Percentiles rank a stretch among this genome's conserved stretches.
These are phyloP conservation scores for Cytospora paraplurivora DNA, from an alignment of 2,329 filamentous ascomycete species.

Conservation along the genomic window DNA sequence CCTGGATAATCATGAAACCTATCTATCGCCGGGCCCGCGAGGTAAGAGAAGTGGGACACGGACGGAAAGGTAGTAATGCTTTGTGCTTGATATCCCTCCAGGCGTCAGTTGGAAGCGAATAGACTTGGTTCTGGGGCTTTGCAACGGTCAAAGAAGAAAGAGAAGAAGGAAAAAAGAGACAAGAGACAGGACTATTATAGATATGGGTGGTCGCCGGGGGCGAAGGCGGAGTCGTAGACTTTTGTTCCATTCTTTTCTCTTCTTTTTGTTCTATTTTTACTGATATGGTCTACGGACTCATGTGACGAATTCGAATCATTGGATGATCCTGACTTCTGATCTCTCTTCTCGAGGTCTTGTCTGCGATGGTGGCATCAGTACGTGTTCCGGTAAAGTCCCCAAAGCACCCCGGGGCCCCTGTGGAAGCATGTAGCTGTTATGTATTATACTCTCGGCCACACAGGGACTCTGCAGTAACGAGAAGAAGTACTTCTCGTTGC, in stretches of 20 bases:
- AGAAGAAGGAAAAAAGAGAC: background rate
- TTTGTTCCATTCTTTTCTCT: conserved; percentile 11
- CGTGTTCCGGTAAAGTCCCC: too few relatives aligned
- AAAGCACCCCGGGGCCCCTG: too few relatives aligned
- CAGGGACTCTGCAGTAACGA: too few relatives aligned
- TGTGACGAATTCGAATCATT: conserved; percentile 19
- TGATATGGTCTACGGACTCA: background rate
- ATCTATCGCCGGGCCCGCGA: background rate
- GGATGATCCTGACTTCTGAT: background rate
- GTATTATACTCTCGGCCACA: too few relatives aligned
- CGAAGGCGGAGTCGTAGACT: conserved; percentile 5
- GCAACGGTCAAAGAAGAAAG: conserved; percentile 4
- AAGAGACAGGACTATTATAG: conserved; percentile 4
- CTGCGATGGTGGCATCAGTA: too few relatives aligned
- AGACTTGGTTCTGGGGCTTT: conserved; percentile 16
- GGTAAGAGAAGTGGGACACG: too few relatives aligned
- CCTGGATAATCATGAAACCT: background rate
- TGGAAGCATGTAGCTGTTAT: too few relatives aligned
- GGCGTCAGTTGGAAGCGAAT: conserved; percentile 19
- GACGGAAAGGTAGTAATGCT: conserved; percentile 13
- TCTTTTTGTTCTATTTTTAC: conserved; percentile 14
- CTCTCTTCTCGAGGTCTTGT: background rate
- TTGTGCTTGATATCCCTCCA: conserved; percentile 21
- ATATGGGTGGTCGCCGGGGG: conserved; percentile 11
- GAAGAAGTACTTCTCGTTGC: too few relatives aligned